Base-by-base conservation (phyloP, 192 early-diverging fungal genomes). In the Backusella sp. region DNA sequence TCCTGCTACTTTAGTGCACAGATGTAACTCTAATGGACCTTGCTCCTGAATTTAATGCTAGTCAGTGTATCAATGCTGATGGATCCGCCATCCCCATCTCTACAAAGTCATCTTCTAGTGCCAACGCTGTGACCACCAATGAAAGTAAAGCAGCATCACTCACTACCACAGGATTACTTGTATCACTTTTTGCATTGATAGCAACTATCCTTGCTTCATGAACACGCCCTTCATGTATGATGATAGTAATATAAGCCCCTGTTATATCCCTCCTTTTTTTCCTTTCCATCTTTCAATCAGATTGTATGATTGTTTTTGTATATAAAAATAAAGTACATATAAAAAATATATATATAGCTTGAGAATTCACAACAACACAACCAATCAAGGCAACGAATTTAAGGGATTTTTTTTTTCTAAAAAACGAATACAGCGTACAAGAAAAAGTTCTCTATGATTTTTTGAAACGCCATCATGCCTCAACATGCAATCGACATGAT, bases 51-150 rank as follows among this genome's bases (percentile, higher is more conserved):
- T 80, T 75, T 34, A 76, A 80, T 53, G 53, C 5, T 6, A 73
- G 44, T 65, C 53, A 28, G 4, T 80, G 79, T 28, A 32, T 73
- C 36, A 80, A 80, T 66, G 68, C 79, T 44, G 70, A 73, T 42
- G 74, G 70, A 39, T 76, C 79, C 21, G 8, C 71, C 9, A 62
- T 62, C 11, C 21, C 56, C 21, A 62, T 62, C 9, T 62, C 56
- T 23, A 62, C 56, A 62, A 30, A 34, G 39, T 19, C 39, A 26
- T 15, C 35, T 14, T 28, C 72, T 65, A 21, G 23, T 23, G 41
- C 72, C 4, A 49, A 26, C 44, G 26, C 37, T 15, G 56, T 62
- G 12, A 4, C 56, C 26, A 15, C 53, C 21, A 28, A 36, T 19
- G 32, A 35, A 59, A 28, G n/a, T 42, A 56, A 73, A 28, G 72